phyloP scores from a whole-genome alignment of 345 rosid genomes.

The Leavenworthia alabamica region DNA sequence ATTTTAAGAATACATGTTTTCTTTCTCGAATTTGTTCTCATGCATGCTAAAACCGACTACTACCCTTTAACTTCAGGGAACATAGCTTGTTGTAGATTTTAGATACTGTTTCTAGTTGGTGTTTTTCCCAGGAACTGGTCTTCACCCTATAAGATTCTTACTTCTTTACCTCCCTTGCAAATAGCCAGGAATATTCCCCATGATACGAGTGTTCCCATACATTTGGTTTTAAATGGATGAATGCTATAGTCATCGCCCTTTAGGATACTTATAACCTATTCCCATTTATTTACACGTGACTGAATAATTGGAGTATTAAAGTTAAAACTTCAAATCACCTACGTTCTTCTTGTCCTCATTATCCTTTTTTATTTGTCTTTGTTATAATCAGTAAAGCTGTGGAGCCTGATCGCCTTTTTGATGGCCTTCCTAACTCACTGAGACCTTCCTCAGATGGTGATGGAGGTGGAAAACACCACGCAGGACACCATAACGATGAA shows the following conservation, averaged over 20 bases:
- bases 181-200: background rate
- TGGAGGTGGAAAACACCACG: conserved; percentile 41
- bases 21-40: background rate
- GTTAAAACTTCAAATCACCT: background rate
- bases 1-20: background rate
- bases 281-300: background rate
- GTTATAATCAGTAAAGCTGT: conserved; percentile 68
- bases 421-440: conserved; percentile 86
- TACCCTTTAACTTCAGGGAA: background rate
- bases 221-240: background rate
- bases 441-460: conserved; percentile 68
- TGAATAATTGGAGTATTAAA: background rate
- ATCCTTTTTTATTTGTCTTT: background rate
- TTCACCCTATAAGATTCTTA: background rate
- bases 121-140: background rate
- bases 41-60: background rate
- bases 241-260: background rate
- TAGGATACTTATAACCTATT: background rate
- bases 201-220: background rate
- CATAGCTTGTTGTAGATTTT: conserved; percentile 2
- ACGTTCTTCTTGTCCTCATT: conserved; percentile 12
- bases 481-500: conserved; percentile 46
- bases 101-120: background rate
- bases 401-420: conserved; percentile 94
- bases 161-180: background rate